Percentiles rank a stretch among this genome's conserved stretches.
Evolutionary conservation across 2,329 filamentous ascomycete species (phyloP).

Genomic region (Cladosporium sp.): DNA sequence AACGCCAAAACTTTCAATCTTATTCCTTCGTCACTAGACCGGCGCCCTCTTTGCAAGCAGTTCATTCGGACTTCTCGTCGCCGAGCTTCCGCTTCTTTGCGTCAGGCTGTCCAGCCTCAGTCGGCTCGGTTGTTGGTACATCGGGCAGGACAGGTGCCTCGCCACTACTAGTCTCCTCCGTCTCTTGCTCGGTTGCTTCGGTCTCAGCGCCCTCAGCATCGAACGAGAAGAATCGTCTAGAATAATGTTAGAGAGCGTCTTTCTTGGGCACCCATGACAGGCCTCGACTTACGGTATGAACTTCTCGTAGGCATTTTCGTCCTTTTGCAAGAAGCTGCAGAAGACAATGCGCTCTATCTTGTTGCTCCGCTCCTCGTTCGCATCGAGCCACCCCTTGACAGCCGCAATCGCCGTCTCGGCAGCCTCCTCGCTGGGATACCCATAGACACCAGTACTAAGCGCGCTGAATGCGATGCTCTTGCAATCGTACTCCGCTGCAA

Average conservation of each 20-base stretch:
- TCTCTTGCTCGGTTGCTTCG: background rate
- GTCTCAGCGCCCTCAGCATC: constrained; percentile 20
- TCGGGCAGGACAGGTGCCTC: constrained; percentile 48
- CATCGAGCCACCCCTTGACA: constrained; percentile 56
- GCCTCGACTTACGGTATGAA: constrained; percentile 68
- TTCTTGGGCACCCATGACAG: background rate
- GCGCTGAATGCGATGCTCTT: constrained; percentile 78
- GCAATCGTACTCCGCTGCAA: constrained; percentile 68
- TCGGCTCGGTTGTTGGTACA: constrained; percentile 49
- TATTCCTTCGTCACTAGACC: background rate
- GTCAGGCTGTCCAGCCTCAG: constrained; percentile 44
- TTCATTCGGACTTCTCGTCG: background rate
- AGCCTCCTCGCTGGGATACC: constrained; percentile 75
- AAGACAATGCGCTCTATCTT: constrained; percentile 76
- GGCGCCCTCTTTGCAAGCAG: background rate
- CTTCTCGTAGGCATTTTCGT: constrained; percentile 70
- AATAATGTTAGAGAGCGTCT: background rate
- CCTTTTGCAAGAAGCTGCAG: constrained; percentile 78
- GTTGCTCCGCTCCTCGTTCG: constrained; percentile 39
- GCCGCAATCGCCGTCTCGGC: constrained; percentile 69
- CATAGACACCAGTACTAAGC: constrained; percentile 87
- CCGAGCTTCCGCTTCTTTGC: constrained; percentile 49
- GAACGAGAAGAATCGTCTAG: constrained; percentile 40
- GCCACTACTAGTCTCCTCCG: constrained; percentile 32
- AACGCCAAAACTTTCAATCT: background rate